Conservation (phyloP, 106 monocot genomes). For the Amphibolis antarctica region DNA sequence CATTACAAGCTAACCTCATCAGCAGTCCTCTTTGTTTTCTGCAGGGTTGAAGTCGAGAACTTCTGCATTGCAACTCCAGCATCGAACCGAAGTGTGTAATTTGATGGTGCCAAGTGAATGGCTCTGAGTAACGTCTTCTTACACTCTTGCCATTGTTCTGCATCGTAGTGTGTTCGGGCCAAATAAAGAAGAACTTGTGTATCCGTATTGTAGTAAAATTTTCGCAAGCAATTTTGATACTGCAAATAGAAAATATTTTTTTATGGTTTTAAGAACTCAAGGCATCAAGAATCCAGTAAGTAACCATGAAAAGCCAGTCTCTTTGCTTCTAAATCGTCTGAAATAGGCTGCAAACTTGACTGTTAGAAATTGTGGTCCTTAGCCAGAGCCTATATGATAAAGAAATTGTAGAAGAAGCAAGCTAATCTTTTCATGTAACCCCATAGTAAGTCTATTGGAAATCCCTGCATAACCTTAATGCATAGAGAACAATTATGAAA, state of each 20-base stretch:
- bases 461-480: not conserved
- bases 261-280: not conserved
- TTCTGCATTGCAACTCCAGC: conserved; percentile 98
- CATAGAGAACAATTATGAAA: not conserved
- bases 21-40: conserved; percentile 80
- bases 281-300: not conserved
- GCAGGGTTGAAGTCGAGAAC: conserved; percentile 86
- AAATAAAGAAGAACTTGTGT: conserved; percentile 73
- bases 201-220: conserved; percentile 87
- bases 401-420: too few relatives aligned
- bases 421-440: too few relatives aligned
- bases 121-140: conserved; percentile 87
- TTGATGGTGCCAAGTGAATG: conserved; percentile 89
- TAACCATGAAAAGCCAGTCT: not conserved
- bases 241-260: conserved; percentile 29
- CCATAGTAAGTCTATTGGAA: too few relatives aligned
- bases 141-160: conserved; percentile 99
- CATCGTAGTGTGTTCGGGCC: conserved; percentile 89
- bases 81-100: conserved; percentile 85
- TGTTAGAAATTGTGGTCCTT: too few relatives aligned
- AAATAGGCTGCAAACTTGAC: too few relatives aligned
- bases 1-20: conserved; percentile 55
- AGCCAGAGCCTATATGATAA: too few relatives aligned
- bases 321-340: too few relatives aligned
- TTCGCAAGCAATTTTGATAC: conserved; percentile 97